Base-by-base conservation (phyloP, 352 stramenopile genomes). In the Phytophthora sp. region DNA sequence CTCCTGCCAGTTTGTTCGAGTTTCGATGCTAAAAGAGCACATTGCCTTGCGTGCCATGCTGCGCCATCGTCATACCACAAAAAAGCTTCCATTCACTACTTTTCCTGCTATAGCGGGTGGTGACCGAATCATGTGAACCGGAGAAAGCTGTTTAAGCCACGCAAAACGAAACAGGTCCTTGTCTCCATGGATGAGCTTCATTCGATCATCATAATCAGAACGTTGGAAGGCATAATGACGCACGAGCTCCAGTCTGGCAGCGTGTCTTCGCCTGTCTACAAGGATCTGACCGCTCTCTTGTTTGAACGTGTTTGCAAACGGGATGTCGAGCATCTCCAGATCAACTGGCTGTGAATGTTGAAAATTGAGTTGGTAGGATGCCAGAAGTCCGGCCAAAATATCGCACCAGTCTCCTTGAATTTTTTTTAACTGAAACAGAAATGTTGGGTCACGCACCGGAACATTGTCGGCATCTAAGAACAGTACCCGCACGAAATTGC, bases 301-400 rank as follows among this genome's bases (percentile, higher is more conserved):
- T 53, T 88, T 77, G 34, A 87, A 87, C 79, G 84, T 86, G 50
- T 82, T 60, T 3, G 77, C 69, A 45, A 77, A 82, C 4, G 53
- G 55, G 15, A 79, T 35, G 18, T 63, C 73, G 4, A 88, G 54
- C 27, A 84, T 41, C 28, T 82, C 65, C 79, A 88, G 17, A 88
- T 55, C 13, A 85, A 54, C 15, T 70, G 37, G 18, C 64, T 67
- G 44, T 88, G 69, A 23, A 88, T 69, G 46, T 88, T 86, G 50
- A 88, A 87, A 39, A 87, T 84, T 10, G 72, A 74, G 58, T 82
- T 72, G 17, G 18, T 60, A 13, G 77, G 74, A 23, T 89, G 79
- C 76, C 76, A 90, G 51, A 84, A 87, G 44, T 88, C 78, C 11
- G 81, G 81, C 77, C 75, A 91, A 41, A 91, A 89, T 4, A 91